Base-by-base conservation (phyloP, 1,139 yeast species). In the Eremothecium cymbalariae region DNA sequence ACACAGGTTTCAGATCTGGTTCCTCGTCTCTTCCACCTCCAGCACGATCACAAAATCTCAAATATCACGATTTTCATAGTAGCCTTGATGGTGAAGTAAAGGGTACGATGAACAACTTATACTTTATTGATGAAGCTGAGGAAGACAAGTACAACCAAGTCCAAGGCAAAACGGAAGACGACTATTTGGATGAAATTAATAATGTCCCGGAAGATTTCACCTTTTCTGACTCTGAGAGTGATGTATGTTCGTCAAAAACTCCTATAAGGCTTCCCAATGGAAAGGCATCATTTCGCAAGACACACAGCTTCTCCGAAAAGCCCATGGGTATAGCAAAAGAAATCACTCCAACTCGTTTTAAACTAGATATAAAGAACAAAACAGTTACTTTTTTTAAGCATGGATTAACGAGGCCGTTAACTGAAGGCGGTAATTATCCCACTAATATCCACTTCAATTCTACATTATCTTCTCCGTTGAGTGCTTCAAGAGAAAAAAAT, bases 121-220 rank as follows among this genome's bases (percentile, higher is more conserved):
- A 46, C 36, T 56, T 55, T 27, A 57, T 57, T 19, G 59, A 56
- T 37, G 62, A 57, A 28, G 36, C 47, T 2, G 60, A 55, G 32
- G 62, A 57, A 37, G 62, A 55, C 34, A 45, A 40, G 15, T 51
- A 50, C 31, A 45, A 48, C 32, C 41, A 43, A 32, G 12, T 21
- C 8, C 31, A 41, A n/a, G 33, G 33, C 17, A 41, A 39, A 17
- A 43, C 42, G 9, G 58, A 55, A 22, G 57, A 53, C 11, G 49
- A 51, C 20, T 50, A 48, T 32, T 32, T 73, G 5, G 80, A 73
- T 47, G 80, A 74, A 52, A 63, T 72, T 17, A 74, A 77, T 45
- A 66, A 59, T 30, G 56, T 75, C 2, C 81, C 82, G 0, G 80
- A 72, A 48, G 82, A 75, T 45, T 74, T 57, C 46, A 76, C 74